These are phyloP conservation scores for Citropsis articulata DNA, from an alignment of 345 rosid genomes.

Conservation along the genomic window DNA sequence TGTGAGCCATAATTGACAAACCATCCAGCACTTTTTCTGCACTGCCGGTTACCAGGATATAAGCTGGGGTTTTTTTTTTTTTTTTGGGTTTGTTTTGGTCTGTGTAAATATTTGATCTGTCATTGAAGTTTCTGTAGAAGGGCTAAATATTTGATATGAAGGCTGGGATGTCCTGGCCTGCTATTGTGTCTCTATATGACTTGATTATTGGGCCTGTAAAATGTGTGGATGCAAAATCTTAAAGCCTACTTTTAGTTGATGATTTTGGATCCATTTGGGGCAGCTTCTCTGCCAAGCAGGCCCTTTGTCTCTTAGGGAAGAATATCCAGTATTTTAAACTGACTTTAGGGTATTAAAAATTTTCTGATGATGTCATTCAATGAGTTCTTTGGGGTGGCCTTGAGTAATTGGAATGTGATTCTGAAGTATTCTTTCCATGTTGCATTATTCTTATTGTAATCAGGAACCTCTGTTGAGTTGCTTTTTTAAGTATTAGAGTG, in stretches of 20 bases:
- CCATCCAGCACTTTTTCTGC: too few species aligned
- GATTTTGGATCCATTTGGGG: background rate
- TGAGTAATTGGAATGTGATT: background rate
- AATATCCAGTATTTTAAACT: background rate
- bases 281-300: too few species aligned
- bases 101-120: background rate
- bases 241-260: background rate
- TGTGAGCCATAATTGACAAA: background rate
- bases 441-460: background rate
- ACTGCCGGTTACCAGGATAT: too few species aligned
- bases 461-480: background rate
- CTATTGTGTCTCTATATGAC: background rate
- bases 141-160: background rate
- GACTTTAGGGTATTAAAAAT: background rate
- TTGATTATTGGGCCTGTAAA: background rate
- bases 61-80: background rate
- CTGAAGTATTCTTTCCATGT: background rate
- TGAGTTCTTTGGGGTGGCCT: background rate
- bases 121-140: background rate
- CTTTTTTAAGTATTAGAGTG: background rate
- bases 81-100: background rate
- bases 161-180: background rate
- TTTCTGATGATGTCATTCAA: background rate
- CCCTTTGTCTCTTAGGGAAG: background rate
- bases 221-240: background rate